Conservation (phyloP, 1,139 yeast species). For the Hemisphaericaspora xylanilytica region DNA sequence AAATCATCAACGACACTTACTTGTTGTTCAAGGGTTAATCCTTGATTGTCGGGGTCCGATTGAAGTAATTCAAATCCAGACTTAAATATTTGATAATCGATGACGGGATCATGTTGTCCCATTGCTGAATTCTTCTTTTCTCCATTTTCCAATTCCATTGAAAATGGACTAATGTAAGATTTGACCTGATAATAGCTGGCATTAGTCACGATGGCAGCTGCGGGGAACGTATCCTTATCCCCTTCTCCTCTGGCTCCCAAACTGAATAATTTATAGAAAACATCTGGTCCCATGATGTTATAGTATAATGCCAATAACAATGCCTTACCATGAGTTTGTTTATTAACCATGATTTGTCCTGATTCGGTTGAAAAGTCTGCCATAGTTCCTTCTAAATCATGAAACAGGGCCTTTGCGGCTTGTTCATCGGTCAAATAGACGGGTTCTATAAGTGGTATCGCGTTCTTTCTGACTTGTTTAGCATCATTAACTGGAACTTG, state of each 20-base stretch:
- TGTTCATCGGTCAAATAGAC: background rate
- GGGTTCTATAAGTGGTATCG: conserved; percentile 16
- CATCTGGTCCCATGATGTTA: conserved; percentile 55
- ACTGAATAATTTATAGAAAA: conserved; percentile 52
- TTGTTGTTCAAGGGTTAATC: conserved; percentile 15
- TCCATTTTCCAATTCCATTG: conserved; percentile 21
- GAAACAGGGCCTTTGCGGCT: conserved; percentile 26
- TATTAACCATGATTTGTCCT: conserved; percentile 55
- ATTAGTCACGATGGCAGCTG: conserved; percentile 50
- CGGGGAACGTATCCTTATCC: conserved; percentile 60
- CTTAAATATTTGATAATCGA: conserved; percentile 22
- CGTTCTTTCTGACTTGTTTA: conserved; percentile 21
- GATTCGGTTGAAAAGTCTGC: conserved; percentile 61
- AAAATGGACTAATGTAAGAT: conserved; percentile 28
- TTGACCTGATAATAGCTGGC: conserved; percentile 52
- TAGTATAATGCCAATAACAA: conserved; percentile 53
- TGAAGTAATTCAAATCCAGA: conserved; percentile 7
- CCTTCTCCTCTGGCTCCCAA: conserved; percentile 65
- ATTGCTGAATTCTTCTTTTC: conserved; percentile 34
- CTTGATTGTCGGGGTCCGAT: background rate
- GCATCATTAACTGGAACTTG: conserved; percentile 33
- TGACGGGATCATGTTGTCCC: conserved; percentile 36
- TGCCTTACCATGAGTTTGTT: conserved; percentile 50
- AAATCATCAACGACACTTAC: conserved; percentile 18
- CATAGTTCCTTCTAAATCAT: conserved; percentile 54